phyloP scores from a whole-genome alignment of 371 early-diverging fungal genomes.

The Apophysomyces trapeziformis region DNA sequence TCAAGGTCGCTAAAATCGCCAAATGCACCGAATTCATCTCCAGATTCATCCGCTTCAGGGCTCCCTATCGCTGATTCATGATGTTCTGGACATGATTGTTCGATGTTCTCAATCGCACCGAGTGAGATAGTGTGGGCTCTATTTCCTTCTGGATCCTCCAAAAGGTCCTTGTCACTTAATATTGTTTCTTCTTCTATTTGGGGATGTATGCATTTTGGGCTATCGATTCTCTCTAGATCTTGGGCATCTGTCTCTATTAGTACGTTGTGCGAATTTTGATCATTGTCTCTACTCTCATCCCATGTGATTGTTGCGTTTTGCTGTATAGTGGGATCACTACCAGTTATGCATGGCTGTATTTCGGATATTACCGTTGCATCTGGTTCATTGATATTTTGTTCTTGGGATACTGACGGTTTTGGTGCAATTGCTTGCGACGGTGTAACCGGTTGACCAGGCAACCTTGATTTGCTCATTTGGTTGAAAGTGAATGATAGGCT shows the following conservation, averaged over 20 bases:
- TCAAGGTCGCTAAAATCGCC: conserved; percentile 41
- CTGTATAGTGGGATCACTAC: no score
- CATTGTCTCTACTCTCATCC: no score
- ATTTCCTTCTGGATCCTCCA: neutral
- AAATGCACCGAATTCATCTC: neutral
- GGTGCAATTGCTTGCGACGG: neutral
- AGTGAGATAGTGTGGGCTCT: neutral
- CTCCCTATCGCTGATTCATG: neutral
- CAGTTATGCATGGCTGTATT: neutral
- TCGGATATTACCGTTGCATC: neutral
- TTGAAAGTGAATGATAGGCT: neutral
- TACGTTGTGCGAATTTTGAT: neutral
- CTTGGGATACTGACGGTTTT: neutral
- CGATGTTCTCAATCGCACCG: neutral
- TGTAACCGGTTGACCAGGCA: neutral
- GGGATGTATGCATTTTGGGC: neutral
- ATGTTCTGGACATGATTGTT: neutral
- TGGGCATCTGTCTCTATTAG: neutral
- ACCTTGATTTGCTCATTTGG: neutral
- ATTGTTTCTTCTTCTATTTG: neutral
- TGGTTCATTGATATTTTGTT: neutral
- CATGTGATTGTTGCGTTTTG: no score
- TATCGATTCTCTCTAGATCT: neutral
- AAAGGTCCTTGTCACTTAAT: neutral
- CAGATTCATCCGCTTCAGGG: neutral